These are phyloP conservation scores for Nyctanthes arbortristis DNA, from an alignment of 257 asterid genomes.

Conservation along the genomic window DNA sequence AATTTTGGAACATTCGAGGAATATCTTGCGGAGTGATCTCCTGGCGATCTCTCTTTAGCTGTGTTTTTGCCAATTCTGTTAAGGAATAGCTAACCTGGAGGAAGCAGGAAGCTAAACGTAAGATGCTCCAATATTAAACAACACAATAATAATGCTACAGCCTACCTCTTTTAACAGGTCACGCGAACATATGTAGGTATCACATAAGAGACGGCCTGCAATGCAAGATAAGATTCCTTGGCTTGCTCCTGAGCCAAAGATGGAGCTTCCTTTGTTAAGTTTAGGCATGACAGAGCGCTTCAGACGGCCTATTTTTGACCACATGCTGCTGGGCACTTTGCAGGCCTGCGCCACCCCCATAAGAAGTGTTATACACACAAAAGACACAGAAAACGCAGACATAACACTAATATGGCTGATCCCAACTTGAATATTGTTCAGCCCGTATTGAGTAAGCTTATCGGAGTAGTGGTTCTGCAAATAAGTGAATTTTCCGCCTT, in stretches of 20 bases:
- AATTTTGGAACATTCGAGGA: constrained; percentile 74
- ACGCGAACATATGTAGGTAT: constrained; percentile 80
- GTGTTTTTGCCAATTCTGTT: constrained; percentile 85
- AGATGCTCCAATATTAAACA: constrained; percentile 18
- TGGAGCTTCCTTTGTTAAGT: constrained; percentile 75
- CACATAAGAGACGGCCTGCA: constrained; percentile 98
- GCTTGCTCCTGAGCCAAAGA: constrained; percentile 93
- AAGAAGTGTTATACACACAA: constrained; percentile 12
- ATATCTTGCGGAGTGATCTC: constrained; percentile 85
- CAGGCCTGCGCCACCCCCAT: constrained; percentile 56
- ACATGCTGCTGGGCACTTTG: constrained; percentile 70
- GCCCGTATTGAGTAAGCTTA: no score
- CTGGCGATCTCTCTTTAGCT: constrained; percentile 76
- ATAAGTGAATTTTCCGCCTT: no score
- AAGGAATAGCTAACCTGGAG: constrained; percentile 93
- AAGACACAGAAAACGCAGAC: background rate
- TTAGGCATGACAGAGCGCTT: constrained; percentile 90
- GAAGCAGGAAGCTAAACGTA: constrained; percentile 25
- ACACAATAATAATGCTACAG: constrained; percentile 18
- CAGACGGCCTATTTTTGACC: constrained; percentile 98
- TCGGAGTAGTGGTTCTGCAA: no score
- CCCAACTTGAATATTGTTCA: background rate
- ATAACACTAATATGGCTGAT: background rate
- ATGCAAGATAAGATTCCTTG: constrained; percentile 84
- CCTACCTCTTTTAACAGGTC: constrained; percentile 91